A percentile compares a stretch with the other conserved stretches of the same genome.
phyloP scores from a whole-genome alignment of 73 alveolate genomes.

The Tetrahymena borealis region DNA sequence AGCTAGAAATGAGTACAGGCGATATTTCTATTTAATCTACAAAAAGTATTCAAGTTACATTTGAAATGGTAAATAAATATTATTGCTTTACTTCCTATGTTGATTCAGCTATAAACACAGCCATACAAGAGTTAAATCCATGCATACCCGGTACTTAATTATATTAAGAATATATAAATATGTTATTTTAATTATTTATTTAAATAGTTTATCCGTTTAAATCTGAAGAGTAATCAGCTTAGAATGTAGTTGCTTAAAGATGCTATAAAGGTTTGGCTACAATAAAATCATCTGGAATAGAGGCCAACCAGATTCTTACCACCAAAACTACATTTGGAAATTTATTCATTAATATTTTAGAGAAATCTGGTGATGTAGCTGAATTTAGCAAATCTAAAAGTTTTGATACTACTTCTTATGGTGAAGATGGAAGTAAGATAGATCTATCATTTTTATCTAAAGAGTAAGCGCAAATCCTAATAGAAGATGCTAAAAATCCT shows the following conservation, averaged over 20 bases:
- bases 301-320: not conserved
- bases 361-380: not conserved
- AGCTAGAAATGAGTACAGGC: not conserved
- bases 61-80: not conserved
- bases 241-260: not conserved
- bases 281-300: not conserved
- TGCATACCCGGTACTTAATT: too few relatives aligned
- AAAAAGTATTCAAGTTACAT: not conserved
- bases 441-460: not conserved
- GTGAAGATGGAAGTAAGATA: not conserved
- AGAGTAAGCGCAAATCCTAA: not conserved
- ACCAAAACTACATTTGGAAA: not conserved
- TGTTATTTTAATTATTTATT: not conserved
- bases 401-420: not conserved
- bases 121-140: too few relatives aligned
- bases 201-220: not conserved
- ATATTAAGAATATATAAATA: not conserved
- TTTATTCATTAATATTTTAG: not conserved
- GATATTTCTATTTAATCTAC: not conserved
- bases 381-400: not conserved
- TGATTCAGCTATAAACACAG: not conserved
- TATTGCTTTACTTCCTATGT: not conserved
- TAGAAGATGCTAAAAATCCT: not conserved
- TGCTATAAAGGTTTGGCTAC: not conserved
- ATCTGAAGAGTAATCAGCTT: not conserved